Base-by-base conservation (phyloP, 2,329 filamentous ascomycete species). In the Davidsoniella virescens region DNA sequence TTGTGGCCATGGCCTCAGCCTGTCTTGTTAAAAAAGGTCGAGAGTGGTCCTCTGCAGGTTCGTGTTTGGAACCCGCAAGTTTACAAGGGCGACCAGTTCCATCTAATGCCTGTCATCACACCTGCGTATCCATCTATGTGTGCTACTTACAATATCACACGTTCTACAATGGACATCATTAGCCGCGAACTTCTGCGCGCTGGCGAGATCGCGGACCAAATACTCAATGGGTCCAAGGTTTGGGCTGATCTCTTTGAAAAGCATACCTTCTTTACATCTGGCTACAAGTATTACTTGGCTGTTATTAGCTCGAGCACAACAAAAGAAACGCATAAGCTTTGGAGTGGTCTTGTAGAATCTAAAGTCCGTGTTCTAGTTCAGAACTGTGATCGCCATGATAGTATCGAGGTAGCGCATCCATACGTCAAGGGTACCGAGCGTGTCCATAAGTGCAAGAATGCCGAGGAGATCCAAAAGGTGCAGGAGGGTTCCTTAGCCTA, bases 71-170 rank as follows among this genome's bases (percentile, higher is more conserved):
- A 98, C 60, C 92, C 92, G 33, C 83, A 82, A 71, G 84, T 87
- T 26, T 93, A 94, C 63, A 78, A 79, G 54, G 76, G 78, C 50
- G 92, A 96, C 63, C 76, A 77, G 41, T 84, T 79, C 57, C 90
- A 96, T 64, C 70, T 95, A 48, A 98, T 98, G 92, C 92, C 92
- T 25, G 86, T 98, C 64, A 96, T 98, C 60, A 98, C 92, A 1
- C 92, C 92, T 1, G 88, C 92, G 1, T 96, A 95, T 62, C 92
- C 92, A 2, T 93, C 87, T 46, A 96, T 95, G 88, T 96, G 92
- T 63, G 83, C 92, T 1, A 96, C 92, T 0, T 92, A 94, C 69
- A 96, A 94, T 60, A 82, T 98, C 54, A 88, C 84, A 2, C 71
- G 77, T 56, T 96, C 90, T 1, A 93, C 87, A 1, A 86, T 87